Evolutionary conservation across 2,329 filamentous ascomycete genomes (phyloP).

Genomic region (Sporothrix protearum): DNA sequence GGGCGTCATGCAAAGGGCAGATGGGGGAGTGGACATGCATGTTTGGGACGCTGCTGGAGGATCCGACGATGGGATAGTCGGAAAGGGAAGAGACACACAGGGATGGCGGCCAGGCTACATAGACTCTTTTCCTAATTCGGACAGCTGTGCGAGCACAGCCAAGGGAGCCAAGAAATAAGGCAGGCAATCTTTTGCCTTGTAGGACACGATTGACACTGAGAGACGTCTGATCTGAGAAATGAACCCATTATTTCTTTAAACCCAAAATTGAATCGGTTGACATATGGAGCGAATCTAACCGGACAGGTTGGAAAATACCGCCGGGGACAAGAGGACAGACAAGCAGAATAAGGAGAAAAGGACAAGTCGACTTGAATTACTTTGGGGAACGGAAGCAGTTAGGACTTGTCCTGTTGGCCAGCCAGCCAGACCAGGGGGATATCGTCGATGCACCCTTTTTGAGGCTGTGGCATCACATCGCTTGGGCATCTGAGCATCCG

Average conservation of each 20-base stretch:
- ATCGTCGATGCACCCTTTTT: constrained; percentile 2
- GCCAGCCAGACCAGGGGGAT: background rate
- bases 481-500: too few relatives aligned
- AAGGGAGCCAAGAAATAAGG: background rate
- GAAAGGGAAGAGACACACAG: background rate
- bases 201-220: background rate
- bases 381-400: background rate
- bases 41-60: background rate
- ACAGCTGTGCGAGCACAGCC: constrained; percentile 11
- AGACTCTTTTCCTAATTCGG: background rate
- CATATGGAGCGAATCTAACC: background rate
- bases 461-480: background rate
- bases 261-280: background rate
- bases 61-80: background rate
- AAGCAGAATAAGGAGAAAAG: background rate
- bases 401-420: background rate
- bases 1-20: background rate
- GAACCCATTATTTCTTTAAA: background rate
- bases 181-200: background rate
- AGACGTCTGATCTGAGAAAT: background rate
- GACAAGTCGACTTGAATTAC: too few relatives aligned
- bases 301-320: background rate
- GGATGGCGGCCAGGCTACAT: constrained; percentile 9
- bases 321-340: background rate
- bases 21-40: background rate